Evolutionary conservation across 164 flowering plant species (phyloP), one percentile per base, ranked within the genome.

Genomic region (Liriodendron chinense): DNA sequence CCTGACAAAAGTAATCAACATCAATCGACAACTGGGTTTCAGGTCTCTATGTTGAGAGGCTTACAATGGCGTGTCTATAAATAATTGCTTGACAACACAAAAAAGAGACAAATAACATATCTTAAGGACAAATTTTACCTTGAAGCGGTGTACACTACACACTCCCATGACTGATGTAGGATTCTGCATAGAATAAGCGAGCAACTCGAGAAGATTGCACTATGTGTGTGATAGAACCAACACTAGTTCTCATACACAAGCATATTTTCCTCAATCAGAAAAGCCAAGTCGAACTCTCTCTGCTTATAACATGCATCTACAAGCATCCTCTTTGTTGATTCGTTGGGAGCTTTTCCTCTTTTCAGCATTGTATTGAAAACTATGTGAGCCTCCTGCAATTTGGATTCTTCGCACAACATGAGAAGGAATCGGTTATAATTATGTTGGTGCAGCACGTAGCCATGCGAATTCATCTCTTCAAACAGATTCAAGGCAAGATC

Each of bases 381-480:
- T 24, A 57, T 26, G 56, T 68, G 76, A 43, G 89, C 89, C 72
- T 86, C 86, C 70, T 20, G 53, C 72, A 82, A 71, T 71, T 79
- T 83, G 49, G 79, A 73, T 66, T 80, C 85, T 74, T 81, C 73
- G 50, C 82, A 76, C 48, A 86, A 75, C 23, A 81, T 78, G 49
- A 71, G 57, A 76, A 82, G 75, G 82, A 90, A 80, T 83, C 76
- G 75, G 26, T 76, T 79, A 47, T 47, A 73, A 63, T 76, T 79
- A 64, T 74, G 68, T 9, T 56, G 69, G 65, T 80, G 74, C 28
- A 90, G 90, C 63, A 56, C 66, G 82, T 74, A 76, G 25, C 73
- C 77, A 74, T 81, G 80, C 67, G 64, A 47, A 77, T 80, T 64
- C 94, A 90, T 89, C 48, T 90, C 89, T 76, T 85, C 82, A 75